Evolutionary conservation across 805 yeast genomes (phyloP).

Genomic region (Saturnispora ahearnii): DNA sequence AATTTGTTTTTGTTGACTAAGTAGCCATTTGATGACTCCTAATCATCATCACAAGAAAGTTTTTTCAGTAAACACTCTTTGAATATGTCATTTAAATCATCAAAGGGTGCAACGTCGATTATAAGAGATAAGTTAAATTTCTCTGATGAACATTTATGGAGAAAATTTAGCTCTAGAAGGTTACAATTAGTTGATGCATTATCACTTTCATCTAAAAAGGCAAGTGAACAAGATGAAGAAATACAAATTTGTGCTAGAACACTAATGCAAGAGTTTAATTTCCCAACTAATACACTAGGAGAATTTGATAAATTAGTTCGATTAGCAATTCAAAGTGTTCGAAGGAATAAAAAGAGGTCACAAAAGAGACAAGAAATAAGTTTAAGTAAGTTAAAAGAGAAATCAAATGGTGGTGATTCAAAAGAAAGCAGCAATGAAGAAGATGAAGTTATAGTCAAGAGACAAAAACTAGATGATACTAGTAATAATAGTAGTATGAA

Average conservation of each 20-base stretch:
- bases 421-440: conserved; percentile 3
- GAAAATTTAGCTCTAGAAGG: conserved; percentile 80
- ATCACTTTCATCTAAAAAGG: conserved; percentile 54
- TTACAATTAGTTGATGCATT: conserved; percentile 79
- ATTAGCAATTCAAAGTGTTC: conserved; percentile 88
- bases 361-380: conserved; percentile 30
- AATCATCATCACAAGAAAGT: background rate
- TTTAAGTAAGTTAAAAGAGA: background rate
- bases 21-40: background rate
- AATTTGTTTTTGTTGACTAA: conserved; percentile 12
- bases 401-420: background rate
- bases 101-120: conserved; percentile 28
- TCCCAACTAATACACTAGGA: conserved; percentile 42
- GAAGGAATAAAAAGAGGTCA: conserved; percentile 75
- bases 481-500: background rate
- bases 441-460: conserved; percentile 4
- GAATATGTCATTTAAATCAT: conserved; percentile 11
- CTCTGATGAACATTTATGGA: conserved; percentile 79
- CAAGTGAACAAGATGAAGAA: conserved; percentile 84
- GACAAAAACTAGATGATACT: conserved; percentile 1
- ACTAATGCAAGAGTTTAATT: conserved; percentile 70
- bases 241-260: conserved; percentile 71
- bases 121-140: conserved; percentile 61
- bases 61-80: background rate
- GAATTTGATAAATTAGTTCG: conserved; percentile 88